Evolutionary conservation across 2,329 filamentous ascomycete species (phyloP).

Genomic region (Aspergillus vadensis): DNA sequence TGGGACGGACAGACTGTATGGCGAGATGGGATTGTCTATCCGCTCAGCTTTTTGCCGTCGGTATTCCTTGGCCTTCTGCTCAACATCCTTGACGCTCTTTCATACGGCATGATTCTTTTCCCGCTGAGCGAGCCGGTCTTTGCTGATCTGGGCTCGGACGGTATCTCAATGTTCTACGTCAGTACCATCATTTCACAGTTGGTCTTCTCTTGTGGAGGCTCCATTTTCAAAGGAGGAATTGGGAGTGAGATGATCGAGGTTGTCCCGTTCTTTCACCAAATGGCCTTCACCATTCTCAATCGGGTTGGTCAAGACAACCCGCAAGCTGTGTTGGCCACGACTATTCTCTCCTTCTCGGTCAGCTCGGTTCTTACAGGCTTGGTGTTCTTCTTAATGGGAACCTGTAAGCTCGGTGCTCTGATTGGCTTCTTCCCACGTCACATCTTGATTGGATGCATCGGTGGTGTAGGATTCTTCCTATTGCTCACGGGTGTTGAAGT

Average conservation of each 20-base stretch:
- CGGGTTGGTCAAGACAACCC: conserved; percentile 77
- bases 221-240: conserved; percentile 85
- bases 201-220: conserved; percentile 80
- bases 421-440: conserved; percentile 97
- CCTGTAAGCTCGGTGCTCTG: conserved; percentile 83
- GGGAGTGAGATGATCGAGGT: conserved; percentile 99
- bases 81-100: conserved; percentile 91
- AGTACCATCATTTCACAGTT: conserved; percentile 94
- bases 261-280: conserved; percentile 97
- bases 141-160: conserved; percentile 80
- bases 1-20: conserved; percentile 72
- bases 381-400: conserved; percentile 89
- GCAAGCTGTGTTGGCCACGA: conserved; percentile 87
- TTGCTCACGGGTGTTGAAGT: conserved; percentile 91
- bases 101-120: conserved; percentile 96
- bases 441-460: conserved; percentile 95
- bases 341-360: conserved; percentile 84
- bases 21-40: conserved; percentile 64
- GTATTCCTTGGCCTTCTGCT: conserved; percentile 86
- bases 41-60: conserved; percentile 73
- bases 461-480: conserved; percentile 94
- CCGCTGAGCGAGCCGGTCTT: conserved; percentile 87
- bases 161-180: conserved; percentile 98
- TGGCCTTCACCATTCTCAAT: conserved; percentile 84
- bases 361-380: conserved; percentile 89